Evolutionary conservation across 805 yeast species (phyloP).

Genomic region (Yarrowia phangngaensis): DNA sequence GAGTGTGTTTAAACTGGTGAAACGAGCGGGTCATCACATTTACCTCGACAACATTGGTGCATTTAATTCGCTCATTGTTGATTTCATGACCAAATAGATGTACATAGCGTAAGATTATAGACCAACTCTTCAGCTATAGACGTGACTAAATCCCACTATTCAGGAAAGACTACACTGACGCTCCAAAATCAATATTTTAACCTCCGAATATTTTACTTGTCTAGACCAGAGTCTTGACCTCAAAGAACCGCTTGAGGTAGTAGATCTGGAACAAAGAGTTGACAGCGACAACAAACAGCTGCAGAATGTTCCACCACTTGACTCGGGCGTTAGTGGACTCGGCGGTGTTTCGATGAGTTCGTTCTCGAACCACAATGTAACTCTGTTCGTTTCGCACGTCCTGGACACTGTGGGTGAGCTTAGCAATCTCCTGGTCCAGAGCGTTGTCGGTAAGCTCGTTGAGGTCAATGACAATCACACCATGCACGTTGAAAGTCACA

Average conservation of each 20-base stretch:
- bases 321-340: constrained; percentile 96
- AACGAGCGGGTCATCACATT: constrained; percentile 66
- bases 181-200: background rate
- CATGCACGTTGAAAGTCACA: constrained; percentile 92
- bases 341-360: constrained; percentile 97
- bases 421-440: constrained; percentile 77
- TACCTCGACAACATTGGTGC: constrained; percentile 56
- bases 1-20: constrained; percentile 41
- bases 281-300: constrained; percentile 74
- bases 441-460: constrained; percentile 72
- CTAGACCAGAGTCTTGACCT: constrained; percentile 84
- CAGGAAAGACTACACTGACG: too few relatives aligned
- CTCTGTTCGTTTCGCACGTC: constrained; percentile 87
- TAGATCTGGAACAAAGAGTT: constrained; percentile 91
- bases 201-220: background rate
- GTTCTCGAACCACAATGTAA: constrained; percentile 91
- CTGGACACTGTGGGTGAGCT: constrained; percentile 67
- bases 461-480: constrained; percentile 79
- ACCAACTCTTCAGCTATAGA: too few relatives aligned
- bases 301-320: constrained; percentile 96
- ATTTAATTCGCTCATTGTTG: constrained; percentile 49
- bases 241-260: constrained; percentile 91
- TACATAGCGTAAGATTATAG: too few relatives aligned
- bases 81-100: constrained; percentile 42
- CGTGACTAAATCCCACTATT: too few relatives aligned